phyloP scores from a whole-genome alignment of 345 rosid genomes.

The Zanthoxylum bungeanum region DNA sequence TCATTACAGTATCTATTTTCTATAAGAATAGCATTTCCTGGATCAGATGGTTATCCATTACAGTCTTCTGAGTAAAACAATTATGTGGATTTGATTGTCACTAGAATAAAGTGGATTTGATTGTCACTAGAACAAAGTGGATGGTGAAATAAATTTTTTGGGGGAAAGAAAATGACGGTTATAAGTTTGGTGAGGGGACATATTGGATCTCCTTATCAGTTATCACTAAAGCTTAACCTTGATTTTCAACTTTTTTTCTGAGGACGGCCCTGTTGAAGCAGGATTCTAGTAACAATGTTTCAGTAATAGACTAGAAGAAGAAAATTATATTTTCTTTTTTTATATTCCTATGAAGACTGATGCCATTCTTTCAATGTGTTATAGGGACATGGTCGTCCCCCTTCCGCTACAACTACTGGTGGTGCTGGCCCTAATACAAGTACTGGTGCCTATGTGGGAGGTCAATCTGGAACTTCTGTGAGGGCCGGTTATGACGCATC shows the following conservation, averaged over 20 bases:
- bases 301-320: neutral
- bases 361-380: constrained; percentile 9
- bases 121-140: neutral
- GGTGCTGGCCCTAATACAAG: constrained; percentile 31
- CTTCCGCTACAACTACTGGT: constrained; percentile 30
- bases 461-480: constrained; percentile 56
- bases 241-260: neutral
- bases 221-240: neutral
- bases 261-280: constrained; percentile 1
- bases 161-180: neutral
- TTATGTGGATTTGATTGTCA: neutral
- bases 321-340: neutral
- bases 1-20: neutral
- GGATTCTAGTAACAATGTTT: neutral
- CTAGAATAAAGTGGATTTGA: neutral
- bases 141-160: neutral
- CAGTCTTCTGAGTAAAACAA: neutral
- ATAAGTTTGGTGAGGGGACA: neutral
- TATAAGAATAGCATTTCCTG: neutral
- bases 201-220: neutral
- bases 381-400: constrained; percentile 45
- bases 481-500: constrained; percentile 37
- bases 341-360: constrained; percentile 8
- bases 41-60: neutral
- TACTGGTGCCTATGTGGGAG: constrained; percentile 41